Conservation (phyloP, 805 yeast genomes). For the Suhomyces sp. region DNA sequence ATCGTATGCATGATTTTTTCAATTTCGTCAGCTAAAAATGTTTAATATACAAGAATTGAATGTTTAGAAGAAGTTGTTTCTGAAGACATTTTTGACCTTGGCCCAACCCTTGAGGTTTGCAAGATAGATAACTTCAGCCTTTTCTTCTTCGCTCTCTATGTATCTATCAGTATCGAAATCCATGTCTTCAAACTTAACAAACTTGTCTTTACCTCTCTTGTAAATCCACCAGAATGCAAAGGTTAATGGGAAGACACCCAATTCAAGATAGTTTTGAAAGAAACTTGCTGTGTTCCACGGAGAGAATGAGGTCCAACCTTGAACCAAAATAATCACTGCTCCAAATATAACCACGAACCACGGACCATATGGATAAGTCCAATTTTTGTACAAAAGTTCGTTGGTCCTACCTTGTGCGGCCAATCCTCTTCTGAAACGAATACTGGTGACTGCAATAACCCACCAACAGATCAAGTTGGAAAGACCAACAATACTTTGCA, state of each 20-base stretch:
- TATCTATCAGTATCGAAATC: constrained; percentile 55
- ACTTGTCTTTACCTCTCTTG: constrained; percentile 40
- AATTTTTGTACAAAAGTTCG: constrained; percentile 42
- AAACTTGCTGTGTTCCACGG: constrained; percentile 45
- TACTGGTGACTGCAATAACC: constrained; percentile 47
- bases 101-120: constrained; percentile 45
- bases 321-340: constrained; percentile 46
- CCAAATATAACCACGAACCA: constrained; percentile 45
- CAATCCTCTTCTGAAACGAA: constrained; percentile 49
- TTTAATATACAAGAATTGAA: too few relatives aligned
- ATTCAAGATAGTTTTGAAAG: constrained; percentile 47
- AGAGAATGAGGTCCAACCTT: constrained; percentile 52
- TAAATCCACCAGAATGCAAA: constrained; percentile 43
- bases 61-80: constrained; percentile 25
- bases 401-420: constrained; percentile 43
- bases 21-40: too few relatives aligned
- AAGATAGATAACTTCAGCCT: constrained; percentile 35
- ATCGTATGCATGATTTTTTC: too few relatives aligned
- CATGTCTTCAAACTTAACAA: constrained; percentile 47
- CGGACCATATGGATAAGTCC: constrained; percentile 55
- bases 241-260: constrained; percentile 46
- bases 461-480: constrained; percentile 54
- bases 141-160: constrained; percentile 49
- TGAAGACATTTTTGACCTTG: constrained; percentile 35
- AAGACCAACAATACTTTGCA: constrained; percentile 52